Evolutionary conservation across 345 rosid genomes (phyloP).

Genomic region (Salix brachista): DNA sequence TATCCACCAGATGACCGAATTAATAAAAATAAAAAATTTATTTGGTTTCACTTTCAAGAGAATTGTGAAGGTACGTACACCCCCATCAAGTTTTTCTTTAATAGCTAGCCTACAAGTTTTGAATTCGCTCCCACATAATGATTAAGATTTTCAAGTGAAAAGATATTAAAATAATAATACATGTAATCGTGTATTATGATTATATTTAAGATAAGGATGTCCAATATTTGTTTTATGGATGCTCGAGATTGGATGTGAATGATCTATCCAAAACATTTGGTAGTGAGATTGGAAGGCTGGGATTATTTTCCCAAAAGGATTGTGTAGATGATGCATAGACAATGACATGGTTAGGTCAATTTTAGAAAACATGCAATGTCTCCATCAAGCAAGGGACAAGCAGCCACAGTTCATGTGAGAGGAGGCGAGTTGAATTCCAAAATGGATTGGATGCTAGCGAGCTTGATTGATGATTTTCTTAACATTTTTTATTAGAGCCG

Average conservation of each 20-base stretch:
- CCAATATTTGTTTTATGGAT: too few relatives aligned
- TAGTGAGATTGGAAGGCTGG: not conserved
- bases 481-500: not conserved
- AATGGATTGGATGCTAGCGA: not conserved
- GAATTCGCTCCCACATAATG: too few relatives aligned
- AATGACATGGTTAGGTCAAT: not conserved
- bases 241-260: too few relatives aligned
- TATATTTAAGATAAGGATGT: too few relatives aligned
- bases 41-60: not conserved
- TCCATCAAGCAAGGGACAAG: slow-evolving; percentile 1
- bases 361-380: not conserved
- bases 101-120: not conserved
- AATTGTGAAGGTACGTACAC: not conserved
- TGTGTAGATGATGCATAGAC: not conserved
- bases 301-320: not conserved
- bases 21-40: too few relatives aligned
- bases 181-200: too few relatives aligned
- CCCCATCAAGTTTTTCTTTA: not conserved
- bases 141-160: too few relatives aligned
- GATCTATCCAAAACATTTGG: too few relatives aligned
- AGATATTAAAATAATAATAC: too few relatives aligned
- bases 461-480: not conserved
- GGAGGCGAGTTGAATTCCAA: not conserved
- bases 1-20: too few relatives aligned
- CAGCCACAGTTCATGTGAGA: slow-evolving; percentile 5